These are phyloP conservation scores for Chrysosporium queenslandicum DNA, from an alignment of 2,329 filamentous ascomycete species.

Conservation along the genomic window DNA sequence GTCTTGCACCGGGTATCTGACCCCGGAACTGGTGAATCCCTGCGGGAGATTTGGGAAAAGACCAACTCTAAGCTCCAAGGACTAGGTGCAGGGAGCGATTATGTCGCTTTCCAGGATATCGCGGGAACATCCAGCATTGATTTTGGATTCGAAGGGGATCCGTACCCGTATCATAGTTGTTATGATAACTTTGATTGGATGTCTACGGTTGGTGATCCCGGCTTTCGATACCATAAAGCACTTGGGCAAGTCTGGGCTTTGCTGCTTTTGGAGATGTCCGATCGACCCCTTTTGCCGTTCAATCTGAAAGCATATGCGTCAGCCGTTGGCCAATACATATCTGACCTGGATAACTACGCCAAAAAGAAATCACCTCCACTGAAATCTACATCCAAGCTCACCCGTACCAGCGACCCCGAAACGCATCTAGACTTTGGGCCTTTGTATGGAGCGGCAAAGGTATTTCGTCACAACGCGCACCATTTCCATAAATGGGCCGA, in stretches of 20 bases:
- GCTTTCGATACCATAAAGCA: conserved; percentile 67
- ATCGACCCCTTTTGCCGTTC: conserved; percentile 71
- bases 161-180: conserved; percentile 66
- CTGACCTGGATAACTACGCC: conserved; percentile 57
- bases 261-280: conserved; percentile 73
- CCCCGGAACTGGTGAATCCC: conserved; percentile 58
- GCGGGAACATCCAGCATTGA: conserved; percentile 82
- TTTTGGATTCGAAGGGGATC: conserved; percentile 61
- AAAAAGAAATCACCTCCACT: conserved; percentile 42
- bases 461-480: conserved; percentile 50
- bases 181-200: conserved; percentile 90
- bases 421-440: conserved; percentile 45
- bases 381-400: conserved; percentile 16
- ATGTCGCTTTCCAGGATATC: conserved; percentile 82
- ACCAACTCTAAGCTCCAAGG: conserved; percentile 51
- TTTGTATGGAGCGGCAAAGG: conserved; percentile 53
- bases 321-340: conserved; percentile 54
- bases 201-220: conserved; percentile 66
- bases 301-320: conserved; percentile 65
- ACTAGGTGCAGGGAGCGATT: conserved; percentile 68
- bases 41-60: conserved; percentile 67
- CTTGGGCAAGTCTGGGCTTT: conserved; percentile 72
- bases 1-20: conserved; percentile 67
- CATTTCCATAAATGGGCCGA: conserved; percentile 67
- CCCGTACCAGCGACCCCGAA: conserved; percentile 14